These are phyloP conservation scores for Phytophthora sojae DNA, from an alignment of 352 stramenopile species.

Conservation along the genomic window DNA sequence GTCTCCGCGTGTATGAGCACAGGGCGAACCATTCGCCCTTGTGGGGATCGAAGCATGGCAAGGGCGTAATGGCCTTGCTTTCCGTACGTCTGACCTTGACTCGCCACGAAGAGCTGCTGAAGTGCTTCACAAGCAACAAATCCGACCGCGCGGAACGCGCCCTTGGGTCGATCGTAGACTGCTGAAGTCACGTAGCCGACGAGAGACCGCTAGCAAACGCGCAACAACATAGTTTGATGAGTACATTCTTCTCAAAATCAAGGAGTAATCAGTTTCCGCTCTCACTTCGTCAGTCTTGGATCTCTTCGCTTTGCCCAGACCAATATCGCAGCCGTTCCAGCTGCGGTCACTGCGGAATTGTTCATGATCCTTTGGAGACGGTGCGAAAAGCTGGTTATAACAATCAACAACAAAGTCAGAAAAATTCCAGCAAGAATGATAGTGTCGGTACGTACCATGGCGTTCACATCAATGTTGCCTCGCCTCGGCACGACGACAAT, in stretches of 20 bases:
- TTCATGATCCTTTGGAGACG: slow-evolving; percentile 36
- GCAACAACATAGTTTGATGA: slow-evolving; percentile 4
- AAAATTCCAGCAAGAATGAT: background rate
- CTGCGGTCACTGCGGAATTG: slow-evolving; percentile 39
- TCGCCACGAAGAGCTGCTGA: slow-evolving; percentile 62
- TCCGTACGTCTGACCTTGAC: slow-evolving; percentile 1
- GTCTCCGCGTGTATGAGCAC: slow-evolving; percentile 40
- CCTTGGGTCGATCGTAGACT: slow-evolving; percentile 82
- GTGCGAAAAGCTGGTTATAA: slow-evolving; percentile 42
- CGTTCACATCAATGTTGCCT: slow-evolving; percentile 61
- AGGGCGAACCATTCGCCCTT: slow-evolving; percentile 64
- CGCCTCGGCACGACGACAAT: slow-evolving; percentile 60
- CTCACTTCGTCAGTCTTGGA: slow-evolving; percentile 31
- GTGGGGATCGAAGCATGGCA: slow-evolving; percentile 58
- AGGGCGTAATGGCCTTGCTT: slow-evolving; percentile 37
- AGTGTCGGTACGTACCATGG: slow-evolving; percentile 55
- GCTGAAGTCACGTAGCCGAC: slow-evolving; percentile 78
- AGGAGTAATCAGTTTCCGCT: background rate
- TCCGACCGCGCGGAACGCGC: slow-evolving; percentile 62
- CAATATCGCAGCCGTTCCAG: slow-evolving; percentile 45
- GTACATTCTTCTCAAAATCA: background rate
- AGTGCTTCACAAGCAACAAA: slow-evolving; percentile 75
- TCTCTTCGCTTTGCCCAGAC: slow-evolving; percentile 7
- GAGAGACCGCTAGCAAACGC: slow-evolving; percentile 42
- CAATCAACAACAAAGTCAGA: slow-evolving; percentile 1